Base-by-base conservation (phyloP, 2,329 filamentous ascomycete species). In the Reticulascus tulasneorum region DNA sequence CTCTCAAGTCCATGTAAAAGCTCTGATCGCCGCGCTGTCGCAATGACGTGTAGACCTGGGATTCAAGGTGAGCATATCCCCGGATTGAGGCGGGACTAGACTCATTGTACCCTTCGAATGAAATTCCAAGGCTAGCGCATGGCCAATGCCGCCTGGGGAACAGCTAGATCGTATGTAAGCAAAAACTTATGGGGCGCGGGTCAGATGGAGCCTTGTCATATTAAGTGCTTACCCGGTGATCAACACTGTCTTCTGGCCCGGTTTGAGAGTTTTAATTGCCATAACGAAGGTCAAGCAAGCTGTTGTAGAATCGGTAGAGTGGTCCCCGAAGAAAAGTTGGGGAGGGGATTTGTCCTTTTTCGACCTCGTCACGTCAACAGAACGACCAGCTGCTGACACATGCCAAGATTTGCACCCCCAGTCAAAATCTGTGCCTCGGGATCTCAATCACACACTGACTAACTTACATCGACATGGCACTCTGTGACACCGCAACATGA, bases 71-170 rank as follows among this genome's bases (percentile, higher is more conserved):
- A 40, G 32, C 20, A 31, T 9, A 9, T n/a, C 7, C 6, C 8
- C 26, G 19, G 29, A 23, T 29, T 21, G 29, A 16, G 12, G 10
- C 10, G 23, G 8, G 13, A 11, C 19, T 4, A 16, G 9, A 24
- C 23, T 24, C 7, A n/a, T 33, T 51, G 21, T 37, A 75, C 74
- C 75, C 56, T 66, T 64, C 9, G 52, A 57, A 24, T 76, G 67
- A 33, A 77, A 79, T 42, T 75, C 73, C 2, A 66, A 48, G 12
- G 69, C 74, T 9, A 79, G 36, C 4, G 68, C 69, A 49, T 75
- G 66, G 24, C 75, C 75, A 39, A 79, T 79, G 20, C 75, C 75
- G 11, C 75, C 75, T 2, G 75, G 72, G 7, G 75, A 71, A 49
- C 75, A 78, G 11, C 75, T 79, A 17, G 16, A 13, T 16, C 12